A percentile compares a stretch with the other conserved stretches of the same genome.
Evolutionary conservation across 2,329 filamentous ascomycete genomes (phyloP).

Genomic region (Juglanconis sp.): DNA sequence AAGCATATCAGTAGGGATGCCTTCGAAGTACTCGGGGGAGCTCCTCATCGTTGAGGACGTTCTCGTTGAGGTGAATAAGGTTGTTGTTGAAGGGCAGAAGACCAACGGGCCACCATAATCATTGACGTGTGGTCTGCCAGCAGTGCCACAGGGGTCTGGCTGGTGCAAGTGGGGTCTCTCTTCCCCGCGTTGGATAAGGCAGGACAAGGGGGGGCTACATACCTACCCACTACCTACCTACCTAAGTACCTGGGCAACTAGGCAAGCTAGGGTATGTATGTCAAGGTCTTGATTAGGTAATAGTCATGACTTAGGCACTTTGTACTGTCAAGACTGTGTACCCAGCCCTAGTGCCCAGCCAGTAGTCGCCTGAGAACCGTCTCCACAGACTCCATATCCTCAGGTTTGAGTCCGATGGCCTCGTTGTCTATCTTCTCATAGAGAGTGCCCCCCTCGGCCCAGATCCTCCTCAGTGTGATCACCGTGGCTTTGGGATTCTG

Average conservation of each 20-base stretch:
- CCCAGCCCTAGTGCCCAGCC: neutral
- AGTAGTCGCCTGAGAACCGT: slow-evolving; percentile 25
- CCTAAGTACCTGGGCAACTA: too few relatives aligned
- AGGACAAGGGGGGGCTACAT: too few relatives aligned
- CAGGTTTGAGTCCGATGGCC: slow-evolving; percentile 46
- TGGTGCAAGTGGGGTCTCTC: too few relatives aligned
- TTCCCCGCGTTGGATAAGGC: too few relatives aligned
- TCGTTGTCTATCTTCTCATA: slow-evolving; percentile 68
- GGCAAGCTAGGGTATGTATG: too few relatives aligned
- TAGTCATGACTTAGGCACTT: too few relatives aligned
- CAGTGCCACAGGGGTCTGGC: too few relatives aligned
- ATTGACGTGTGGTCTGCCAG: too few relatives aligned
- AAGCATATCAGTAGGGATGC: neutral
- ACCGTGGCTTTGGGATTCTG: slow-evolving; percentile 49
- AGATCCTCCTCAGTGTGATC: slow-evolving; percentile 65
- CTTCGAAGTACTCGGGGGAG: neutral
- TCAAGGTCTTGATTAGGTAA: too few relatives aligned
- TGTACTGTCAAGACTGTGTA: too few relatives aligned
- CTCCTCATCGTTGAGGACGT: neutral
- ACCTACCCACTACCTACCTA: too few relatives aligned
- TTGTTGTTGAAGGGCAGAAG: neutral
- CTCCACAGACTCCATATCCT: slow-evolving; percentile 50
- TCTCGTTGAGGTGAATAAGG: neutral
- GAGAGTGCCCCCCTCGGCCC: slow-evolving; percentile 68
- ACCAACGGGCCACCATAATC: neutral